Evolutionary conservation across 1,284 basidiomycete species (phyloP).

Genomic region (Pyrrhoderma lamaoense): DNA sequence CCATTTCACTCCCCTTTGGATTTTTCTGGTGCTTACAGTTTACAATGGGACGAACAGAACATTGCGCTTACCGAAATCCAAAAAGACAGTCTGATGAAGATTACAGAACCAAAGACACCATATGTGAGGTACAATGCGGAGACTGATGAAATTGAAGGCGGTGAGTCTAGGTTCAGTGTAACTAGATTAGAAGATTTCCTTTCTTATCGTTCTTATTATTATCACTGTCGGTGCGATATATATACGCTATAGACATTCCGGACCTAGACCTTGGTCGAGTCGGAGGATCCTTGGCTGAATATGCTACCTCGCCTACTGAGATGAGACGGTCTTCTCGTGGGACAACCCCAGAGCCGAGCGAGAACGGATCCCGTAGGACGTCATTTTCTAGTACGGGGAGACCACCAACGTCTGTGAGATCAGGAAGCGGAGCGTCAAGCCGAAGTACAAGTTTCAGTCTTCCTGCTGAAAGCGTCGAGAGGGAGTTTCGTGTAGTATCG

Average conservation of each 20-base stretch:
- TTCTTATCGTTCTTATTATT: background rate
- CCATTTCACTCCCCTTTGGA: too few species aligned
- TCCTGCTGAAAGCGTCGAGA: conserved; percentile 53
- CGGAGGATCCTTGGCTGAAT: conserved; percentile 21
- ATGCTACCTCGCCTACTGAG: conserved; percentile 10
- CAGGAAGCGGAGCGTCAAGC: conserved; percentile 59
- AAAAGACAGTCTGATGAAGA: conserved; percentile 94
- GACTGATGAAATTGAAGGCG: conserved; percentile 74
- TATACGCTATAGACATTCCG: conserved; percentile 52
- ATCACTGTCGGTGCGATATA: background rate
- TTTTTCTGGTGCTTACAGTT: conserved; percentile 27
- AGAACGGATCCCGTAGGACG: conserved; percentile 70
- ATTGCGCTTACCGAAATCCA: conserved; percentile 83
- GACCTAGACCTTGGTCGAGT: conserved; percentile 45
- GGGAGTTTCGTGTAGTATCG: conserved; percentile 41
- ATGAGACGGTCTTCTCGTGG: conserved; percentile 13
- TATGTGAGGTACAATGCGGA: conserved; percentile 86
- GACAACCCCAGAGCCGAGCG: conserved; percentile 33
- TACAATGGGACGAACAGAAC: conserved; percentile 93
- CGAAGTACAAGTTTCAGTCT: conserved; percentile 80
- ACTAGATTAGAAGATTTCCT: too few species aligned
- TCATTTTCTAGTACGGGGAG: conserved; percentile 64
- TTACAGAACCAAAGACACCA: conserved; percentile 94
- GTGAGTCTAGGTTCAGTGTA: conserved; percentile 43
- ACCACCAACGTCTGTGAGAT: conserved; percentile 41